Evolutionary conservation across 306 rosid genomes (phyloP).

Genomic region (Citrullus mucosospermus): DNA sequence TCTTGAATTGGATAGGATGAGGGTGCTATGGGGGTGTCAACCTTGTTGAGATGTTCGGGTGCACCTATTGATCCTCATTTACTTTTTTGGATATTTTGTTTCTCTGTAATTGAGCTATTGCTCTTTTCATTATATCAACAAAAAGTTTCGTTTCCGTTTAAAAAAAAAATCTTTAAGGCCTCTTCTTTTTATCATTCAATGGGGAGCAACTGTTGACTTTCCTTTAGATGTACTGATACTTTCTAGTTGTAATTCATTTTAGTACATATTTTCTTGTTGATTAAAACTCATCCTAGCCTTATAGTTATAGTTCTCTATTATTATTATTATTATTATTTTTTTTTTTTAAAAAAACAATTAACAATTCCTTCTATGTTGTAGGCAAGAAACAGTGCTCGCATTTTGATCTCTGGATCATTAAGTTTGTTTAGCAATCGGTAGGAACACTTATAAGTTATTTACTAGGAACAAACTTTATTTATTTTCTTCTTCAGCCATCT

Average conservation of each 20-base stretch:
- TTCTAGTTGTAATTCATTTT: background rate
- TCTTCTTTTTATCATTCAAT: background rate
- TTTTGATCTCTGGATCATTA: conserved; percentile 82
- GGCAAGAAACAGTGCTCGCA: conserved; percentile 99
- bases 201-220: background rate
- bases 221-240: background rate
- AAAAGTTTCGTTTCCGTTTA: too few relatives aligned
- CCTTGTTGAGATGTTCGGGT: too few relatives aligned
- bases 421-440: conserved; percentile 81
- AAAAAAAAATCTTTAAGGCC: background rate
- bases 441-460: background rate
- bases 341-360: background rate
- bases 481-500: background rate
- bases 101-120: too few relatives aligned
- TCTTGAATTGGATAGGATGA: too few relatives aligned
- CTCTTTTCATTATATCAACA: too few relatives aligned
- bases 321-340: too few relatives aligned
- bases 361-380: conserved; percentile 10
- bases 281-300: background rate
- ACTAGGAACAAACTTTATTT: background rate
- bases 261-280: background rate
- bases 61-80: too few relatives aligned
- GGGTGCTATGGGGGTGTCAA: too few relatives aligned
- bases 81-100: too few relatives aligned
- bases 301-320: background rate